A percentile compares a stretch with the other conserved stretches of the same genome.
phyloP scores from a whole-genome alignment of 495 filamentous ascomycete species.

The Choiromyces venosus region DNA sequence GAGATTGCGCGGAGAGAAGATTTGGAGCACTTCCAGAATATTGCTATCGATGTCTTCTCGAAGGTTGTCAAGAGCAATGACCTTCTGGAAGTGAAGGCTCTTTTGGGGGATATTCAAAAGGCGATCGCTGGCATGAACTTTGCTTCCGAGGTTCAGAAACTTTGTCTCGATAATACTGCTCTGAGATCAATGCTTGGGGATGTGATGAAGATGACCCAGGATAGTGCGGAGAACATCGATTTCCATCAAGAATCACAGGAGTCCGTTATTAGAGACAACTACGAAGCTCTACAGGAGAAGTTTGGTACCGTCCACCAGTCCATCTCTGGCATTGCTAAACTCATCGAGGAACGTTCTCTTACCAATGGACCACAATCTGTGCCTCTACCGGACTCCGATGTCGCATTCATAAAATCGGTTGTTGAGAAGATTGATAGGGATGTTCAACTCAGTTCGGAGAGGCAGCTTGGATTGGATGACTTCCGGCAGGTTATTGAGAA shows the following conservation, averaged over 20 bases:
- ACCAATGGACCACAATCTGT: constrained; percentile 18
- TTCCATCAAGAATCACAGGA: constrained; percentile 33
- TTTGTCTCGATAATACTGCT: constrained; percentile 31
- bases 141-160: constrained; percentile 27
- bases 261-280: constrained; percentile 20
- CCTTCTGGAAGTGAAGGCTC: constrained; percentile 28
- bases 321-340: constrained; percentile 20
- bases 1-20: constrained; percentile 35
- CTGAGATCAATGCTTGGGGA: constrained; percentile 30
- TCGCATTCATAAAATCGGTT: constrained; percentile 22
- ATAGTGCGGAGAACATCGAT: constrained; percentile 32
- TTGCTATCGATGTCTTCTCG: constrained; percentile 33
- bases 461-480: constrained; percentile 32
- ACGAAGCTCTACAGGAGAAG: constrained; percentile 18
- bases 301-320: constrained; percentile 19
- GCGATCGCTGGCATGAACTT: constrained; percentile 26
- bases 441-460: constrained; percentile 25
- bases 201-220: constrained; percentile 23
- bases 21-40: constrained; percentile 36
- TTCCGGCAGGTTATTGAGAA: constrained; percentile 21
- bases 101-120: constrained; percentile 25
- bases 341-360: constrained; percentile 28
- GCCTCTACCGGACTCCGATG: constrained; percentile 29
- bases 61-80: constrained; percentile 39
- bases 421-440: constrained; percentile 30